These are phyloP conservation scores for Penicillium sp. DNA, from an alignment of 2,329 filamentous ascomycete genomes.

Conservation along the genomic window DNA sequence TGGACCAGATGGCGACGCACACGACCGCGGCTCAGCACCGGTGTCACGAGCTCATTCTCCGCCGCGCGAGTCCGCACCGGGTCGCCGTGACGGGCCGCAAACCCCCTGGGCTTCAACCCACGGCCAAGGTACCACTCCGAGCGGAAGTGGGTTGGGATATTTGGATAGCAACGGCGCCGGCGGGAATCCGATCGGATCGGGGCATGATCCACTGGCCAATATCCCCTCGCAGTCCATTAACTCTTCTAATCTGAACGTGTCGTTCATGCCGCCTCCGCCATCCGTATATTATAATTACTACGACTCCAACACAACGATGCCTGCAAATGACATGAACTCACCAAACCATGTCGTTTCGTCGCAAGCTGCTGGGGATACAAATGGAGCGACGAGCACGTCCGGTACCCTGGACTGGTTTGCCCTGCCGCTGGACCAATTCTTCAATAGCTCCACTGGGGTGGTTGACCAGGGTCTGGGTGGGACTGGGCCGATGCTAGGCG, in stretches of 20 bases:
- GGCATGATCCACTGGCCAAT: slow-evolving; percentile 47
- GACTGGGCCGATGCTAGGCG: slow-evolving; percentile 65
- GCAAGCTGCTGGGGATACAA: slow-evolving; percentile 32
- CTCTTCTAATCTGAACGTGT: slow-evolving; percentile 49
- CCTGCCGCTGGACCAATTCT: slow-evolving; percentile 64
- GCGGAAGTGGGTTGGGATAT: slow-evolving; percentile 28
- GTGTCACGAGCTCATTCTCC: slow-evolving; percentile 44
- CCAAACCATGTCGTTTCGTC: slow-evolving; percentile 33
- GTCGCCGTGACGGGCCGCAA: slow-evolving; percentile 31
- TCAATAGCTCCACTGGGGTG: slow-evolving; percentile 51
- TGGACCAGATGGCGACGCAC: slow-evolving; percentile 43
- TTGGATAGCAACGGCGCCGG: slow-evolving; percentile 30
- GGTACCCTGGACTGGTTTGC: slow-evolving; percentile 61
- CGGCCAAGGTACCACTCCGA: slow-evolving; percentile 23
- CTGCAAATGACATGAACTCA: slow-evolving; percentile 36
- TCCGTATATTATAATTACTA: slow-evolving; percentile 53
- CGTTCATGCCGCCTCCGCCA: slow-evolving; percentile 52
- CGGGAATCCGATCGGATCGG: slow-evolving; percentile 29
- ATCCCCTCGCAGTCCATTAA: slow-evolving; percentile 52
- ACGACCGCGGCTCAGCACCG: slow-evolving; percentile 41
- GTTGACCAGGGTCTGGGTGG: slow-evolving; percentile 61
- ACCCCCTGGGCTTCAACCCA: slow-evolving; percentile 33
- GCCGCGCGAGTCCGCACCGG: slow-evolving; percentile 32
- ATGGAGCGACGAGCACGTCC: slow-evolving; percentile 27
- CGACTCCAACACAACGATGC: slow-evolving; percentile 40